Evolutionary conservation across 768 basidiomycete species (phyloP).

Genomic region (Trametes cinnabarina): DNA sequence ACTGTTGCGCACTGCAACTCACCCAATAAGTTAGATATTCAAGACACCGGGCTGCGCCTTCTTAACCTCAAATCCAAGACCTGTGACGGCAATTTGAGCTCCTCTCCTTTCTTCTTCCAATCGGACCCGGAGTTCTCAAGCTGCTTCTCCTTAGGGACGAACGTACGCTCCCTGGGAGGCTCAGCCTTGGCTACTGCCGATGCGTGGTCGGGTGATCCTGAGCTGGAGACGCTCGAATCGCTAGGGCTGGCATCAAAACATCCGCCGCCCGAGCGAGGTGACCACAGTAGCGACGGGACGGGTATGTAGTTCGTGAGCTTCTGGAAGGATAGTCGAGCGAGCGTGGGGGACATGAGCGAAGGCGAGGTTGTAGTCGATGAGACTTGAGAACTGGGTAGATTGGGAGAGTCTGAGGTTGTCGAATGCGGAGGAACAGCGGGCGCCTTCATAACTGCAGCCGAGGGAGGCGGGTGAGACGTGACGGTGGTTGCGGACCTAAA

Average conservation of each 20-base stretch:
- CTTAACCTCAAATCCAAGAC: slow-evolving; percentile 12
- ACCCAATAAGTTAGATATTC: slow-evolving; percentile 22
- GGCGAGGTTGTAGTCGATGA: slow-evolving; percentile 44
- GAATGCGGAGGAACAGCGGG: slow-evolving; percentile 32
- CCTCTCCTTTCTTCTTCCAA: slow-evolving; percentile 41
- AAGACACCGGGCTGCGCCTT: slow-evolving; percentile 14
- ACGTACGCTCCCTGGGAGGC: slow-evolving; percentile 33
- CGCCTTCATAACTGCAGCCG: slow-evolving; percentile 38
- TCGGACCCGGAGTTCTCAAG: slow-evolving; percentile 58
- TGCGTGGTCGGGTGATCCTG: slow-evolving; percentile 6
- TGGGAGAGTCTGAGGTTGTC: slow-evolving; percentile 17
- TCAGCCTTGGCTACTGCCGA: background rate
- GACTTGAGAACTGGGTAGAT: slow-evolving; percentile 24
- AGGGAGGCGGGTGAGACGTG: slow-evolving; percentile 14
- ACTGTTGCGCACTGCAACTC: background rate
- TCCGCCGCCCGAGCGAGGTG: slow-evolving; percentile 21
- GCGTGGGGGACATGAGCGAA: slow-evolving; percentile 47
- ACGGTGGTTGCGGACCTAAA: slow-evolving; percentile 12
- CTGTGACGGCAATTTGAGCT: background rate
- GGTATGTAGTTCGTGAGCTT: slow-evolving; percentile 61
- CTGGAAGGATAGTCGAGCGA: slow-evolving; percentile 59
- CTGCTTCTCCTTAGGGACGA: slow-evolving; percentile 65
- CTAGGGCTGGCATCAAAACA: slow-evolving; percentile 23
- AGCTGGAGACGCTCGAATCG: slow-evolving; percentile 15
- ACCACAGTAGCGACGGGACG: slow-evolving; percentile 39